These are phyloP conservation scores for Murraya paniculata DNA, from an alignment of 345 rosid genomes.

Conservation along the genomic window DNA sequence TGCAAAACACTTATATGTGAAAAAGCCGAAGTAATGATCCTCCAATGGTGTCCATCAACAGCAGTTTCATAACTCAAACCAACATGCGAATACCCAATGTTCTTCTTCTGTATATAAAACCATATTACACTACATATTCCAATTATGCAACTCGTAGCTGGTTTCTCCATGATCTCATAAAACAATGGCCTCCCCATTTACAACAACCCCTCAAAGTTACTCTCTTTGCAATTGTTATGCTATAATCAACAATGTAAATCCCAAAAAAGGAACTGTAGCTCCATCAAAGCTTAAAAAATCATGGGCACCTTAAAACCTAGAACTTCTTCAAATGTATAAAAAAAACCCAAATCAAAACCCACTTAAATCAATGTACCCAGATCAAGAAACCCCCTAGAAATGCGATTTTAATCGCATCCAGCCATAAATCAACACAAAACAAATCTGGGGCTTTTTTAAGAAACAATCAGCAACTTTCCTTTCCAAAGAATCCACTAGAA, in stretches of 20 bases:
- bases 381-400: not conserved
- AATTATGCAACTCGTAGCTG: slow-evolving; percentile 77
- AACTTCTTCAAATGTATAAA: not conserved
- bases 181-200: slow-evolving; percentile 82
- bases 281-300: slow-evolving; percentile 3
- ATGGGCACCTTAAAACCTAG: not conserved
- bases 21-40: slow-evolving; percentile 91
- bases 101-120: slow-evolving; percentile 90
- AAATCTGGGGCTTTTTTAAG: not conserved
- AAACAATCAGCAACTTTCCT: not conserved
- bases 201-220: not conserved
- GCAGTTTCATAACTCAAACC: slow-evolving; percentile 89
- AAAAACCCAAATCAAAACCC: not conserved
- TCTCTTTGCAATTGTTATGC: not conserved
- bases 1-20: slow-evolving; percentile 91
- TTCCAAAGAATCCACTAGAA: not conserved
- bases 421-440: not conserved
- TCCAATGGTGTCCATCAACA: slow-evolving; percentile 83
- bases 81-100: slow-evolving; percentile 82
- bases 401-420: not conserved
- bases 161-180: slow-evolving; percentile 79
- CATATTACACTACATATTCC: slow-evolving; percentile 72
- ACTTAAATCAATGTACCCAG: not conserved
- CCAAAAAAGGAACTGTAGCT: not conserved
- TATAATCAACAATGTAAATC: not conserved